phyloP scores from a whole-genome alignment of 2,329 filamentous ascomycete genomes.

The Hymenoscyphus albidus region DNA sequence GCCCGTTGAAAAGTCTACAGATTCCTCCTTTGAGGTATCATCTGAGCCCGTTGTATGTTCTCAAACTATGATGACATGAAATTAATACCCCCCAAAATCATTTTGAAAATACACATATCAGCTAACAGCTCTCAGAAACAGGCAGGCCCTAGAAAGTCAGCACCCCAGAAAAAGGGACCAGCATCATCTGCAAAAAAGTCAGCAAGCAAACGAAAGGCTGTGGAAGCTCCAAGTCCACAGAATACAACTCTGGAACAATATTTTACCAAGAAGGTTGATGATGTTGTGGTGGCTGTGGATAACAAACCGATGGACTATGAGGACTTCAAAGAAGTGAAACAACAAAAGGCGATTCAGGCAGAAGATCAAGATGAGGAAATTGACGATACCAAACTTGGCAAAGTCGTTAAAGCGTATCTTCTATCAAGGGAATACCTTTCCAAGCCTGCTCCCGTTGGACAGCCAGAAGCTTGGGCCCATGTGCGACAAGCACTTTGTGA shows the following conservation, averaged over 20 bases:
- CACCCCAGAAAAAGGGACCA: no score
- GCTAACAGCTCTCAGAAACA: no score
- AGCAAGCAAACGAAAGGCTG: background rate
- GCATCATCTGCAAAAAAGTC: background rate
- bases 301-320: no score
- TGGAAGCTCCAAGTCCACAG: background rate
- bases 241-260: background rate
- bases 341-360: background rate
- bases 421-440: background rate
- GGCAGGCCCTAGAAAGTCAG: no score
- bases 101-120: no score
- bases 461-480: constrained; percentile 55
- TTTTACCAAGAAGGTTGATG: background rate
- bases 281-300: background rate
- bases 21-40: background rate
- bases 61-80: no score
- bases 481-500: constrained; percentile 59
- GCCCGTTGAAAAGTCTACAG: background rate
- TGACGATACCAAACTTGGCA: background rate
- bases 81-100: no score
- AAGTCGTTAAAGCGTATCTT: background rate
- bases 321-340: background rate
- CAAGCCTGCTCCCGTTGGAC: constrained; percentile 25
- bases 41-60: no score
- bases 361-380: background rate